Evolutionary conservation across 495 filamentous ascomycete species (phyloP), one percentile per base, ranked within the genome.

Genomic region (Podospora conica): DNA sequence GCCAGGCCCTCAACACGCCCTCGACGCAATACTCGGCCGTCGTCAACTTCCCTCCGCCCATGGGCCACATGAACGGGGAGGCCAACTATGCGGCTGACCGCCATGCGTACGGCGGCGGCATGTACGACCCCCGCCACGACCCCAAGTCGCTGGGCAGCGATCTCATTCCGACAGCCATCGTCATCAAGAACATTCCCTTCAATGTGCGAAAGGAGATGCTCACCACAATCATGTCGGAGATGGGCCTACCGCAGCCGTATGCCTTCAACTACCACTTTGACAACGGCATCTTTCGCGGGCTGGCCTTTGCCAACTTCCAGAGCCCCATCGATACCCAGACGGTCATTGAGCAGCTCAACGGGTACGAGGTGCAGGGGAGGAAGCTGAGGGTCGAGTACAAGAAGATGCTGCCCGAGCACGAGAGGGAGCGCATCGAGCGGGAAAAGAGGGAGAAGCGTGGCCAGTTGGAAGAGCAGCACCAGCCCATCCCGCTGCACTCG

Each of bases 231-330:
- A 98, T 98, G 95, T 93, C 91, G 15, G 89, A 96, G 23, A 83
- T 97, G 79, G 87, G 88, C 64, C 84, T 98, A 28, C 95, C 95
- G 1, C 85, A 97, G 53, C 95, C 95, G 0, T 98, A 98, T 74
- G 95, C 95, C 5, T 98, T 98, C 84, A 98, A 98, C 79, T 98
- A 98, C 70, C 95, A 98, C 76, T 98, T 98, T 75, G 95, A 98
- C 74, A 96, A 96, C 72, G 95, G 95, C 22, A 94, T 98, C 21
- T 98, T 98, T 80, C 85, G 95, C 65, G 95, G 95, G 21, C 83
- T 98, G 58, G 95, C 95, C 10, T 98, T 98, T 76, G 95, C 95
- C 77, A 98, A 98, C 78, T 98, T 98, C 77, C 96, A 95, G 11
- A 97, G 91, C 20, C 85, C 95, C 2, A 89, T 97, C 65, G 95